Evolutionary conservation across 2,329 filamentous ascomycete species (phyloP), one percentile per base, ranked within the genome.

Genomic region (Aspergillus pseudoviridinutans): DNA sequence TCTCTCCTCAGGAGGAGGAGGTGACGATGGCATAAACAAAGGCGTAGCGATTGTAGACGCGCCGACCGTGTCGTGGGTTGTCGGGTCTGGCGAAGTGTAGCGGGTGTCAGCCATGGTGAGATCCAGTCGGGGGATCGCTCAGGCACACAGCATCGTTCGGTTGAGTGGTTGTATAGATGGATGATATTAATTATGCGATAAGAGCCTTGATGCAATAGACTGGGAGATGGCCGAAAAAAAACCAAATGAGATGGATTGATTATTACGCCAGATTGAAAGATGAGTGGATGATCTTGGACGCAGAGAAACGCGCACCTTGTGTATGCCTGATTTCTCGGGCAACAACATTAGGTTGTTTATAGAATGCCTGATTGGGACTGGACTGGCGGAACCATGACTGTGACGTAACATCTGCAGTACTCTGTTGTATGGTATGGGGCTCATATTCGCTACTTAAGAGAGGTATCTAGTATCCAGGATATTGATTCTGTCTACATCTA

Each of bases 51-150:
- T 60, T 9, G 73, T 74, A 5, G 74, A 77, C 46, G 73, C 67
- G 46, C 74, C 75, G 55, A 77, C 69, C 6, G 74, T 76, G 55
- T 78, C 75, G 61, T 78, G 75, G 51, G 74, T 70, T 6, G 73
- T 75, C 22, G 67, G 72, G 50, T 74, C 74, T 1, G 73, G 72
- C 49, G 73, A 75, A 35, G 66, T 69, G 59, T 67, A 71, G 53
- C 73, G 70, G 50, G 74, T 67, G 62, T 72, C 68, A 44, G 70
- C 69, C 75, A 77, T 77, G 59, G 51, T 68, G 60, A 58, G 52
- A 62, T 62, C 44, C 28, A 54, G 52, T 50, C 55, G 52, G 56
- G 51, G 60, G 51, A 28, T 41, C 38, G 38, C 52, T 51, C 25
- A 47, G 54, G 27, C 10, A 53, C 32, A 25, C 49, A 50, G 17